Evolutionary conservation across 1,284 basidiomycete genomes (phyloP).

Genomic region (Rhodotorula sp.): DNA sequence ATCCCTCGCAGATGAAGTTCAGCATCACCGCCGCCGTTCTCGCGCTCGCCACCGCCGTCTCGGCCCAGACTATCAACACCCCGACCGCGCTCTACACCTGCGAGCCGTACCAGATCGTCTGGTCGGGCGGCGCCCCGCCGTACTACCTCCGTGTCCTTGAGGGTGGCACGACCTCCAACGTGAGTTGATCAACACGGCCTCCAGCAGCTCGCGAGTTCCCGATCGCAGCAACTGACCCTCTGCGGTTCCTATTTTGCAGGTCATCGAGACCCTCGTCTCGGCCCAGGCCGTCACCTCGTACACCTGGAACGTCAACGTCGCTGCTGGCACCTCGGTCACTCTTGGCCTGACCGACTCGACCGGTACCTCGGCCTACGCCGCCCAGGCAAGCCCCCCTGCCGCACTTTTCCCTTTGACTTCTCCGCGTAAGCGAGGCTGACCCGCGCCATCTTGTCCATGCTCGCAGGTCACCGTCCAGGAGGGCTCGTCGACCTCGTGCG

Average conservation of each 20-base stretch:
- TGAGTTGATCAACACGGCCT: neutral
- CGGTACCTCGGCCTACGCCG: constrained; percentile 35
- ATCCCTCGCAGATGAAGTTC: constrained; percentile 4
- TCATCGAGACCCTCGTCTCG: constrained; percentile 28
- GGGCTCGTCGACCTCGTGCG: constrained; percentile 21
- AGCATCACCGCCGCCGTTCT: constrained; percentile 15
- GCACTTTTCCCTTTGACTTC: no score
- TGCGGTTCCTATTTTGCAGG: neutral
- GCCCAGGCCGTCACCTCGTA: constrained; percentile 12
- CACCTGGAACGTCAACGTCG: constrained; percentile 45
- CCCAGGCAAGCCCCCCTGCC: neutral
- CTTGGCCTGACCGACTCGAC: constrained; percentile 45
- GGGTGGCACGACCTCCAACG: constrained; percentile 17
- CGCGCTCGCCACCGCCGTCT: constrained; percentile 23
- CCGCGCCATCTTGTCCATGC: no score
- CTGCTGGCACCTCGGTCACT: constrained; percentile 47
- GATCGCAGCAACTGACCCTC: neutral
- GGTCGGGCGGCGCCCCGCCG: constrained; percentile 22
- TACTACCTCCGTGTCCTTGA: constrained; percentile 19
- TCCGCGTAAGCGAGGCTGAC: neutral
- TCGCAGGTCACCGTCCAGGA: constrained; percentile 22
- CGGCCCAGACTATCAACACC: constrained; percentile 32
- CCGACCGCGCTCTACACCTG: constrained; percentile 36
- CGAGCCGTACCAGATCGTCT: constrained; percentile 19
- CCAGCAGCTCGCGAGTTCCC: neutral